Conservation (phyloP, 2,329 filamentous ascomycete species). For the Alternaria longipes region DNA sequence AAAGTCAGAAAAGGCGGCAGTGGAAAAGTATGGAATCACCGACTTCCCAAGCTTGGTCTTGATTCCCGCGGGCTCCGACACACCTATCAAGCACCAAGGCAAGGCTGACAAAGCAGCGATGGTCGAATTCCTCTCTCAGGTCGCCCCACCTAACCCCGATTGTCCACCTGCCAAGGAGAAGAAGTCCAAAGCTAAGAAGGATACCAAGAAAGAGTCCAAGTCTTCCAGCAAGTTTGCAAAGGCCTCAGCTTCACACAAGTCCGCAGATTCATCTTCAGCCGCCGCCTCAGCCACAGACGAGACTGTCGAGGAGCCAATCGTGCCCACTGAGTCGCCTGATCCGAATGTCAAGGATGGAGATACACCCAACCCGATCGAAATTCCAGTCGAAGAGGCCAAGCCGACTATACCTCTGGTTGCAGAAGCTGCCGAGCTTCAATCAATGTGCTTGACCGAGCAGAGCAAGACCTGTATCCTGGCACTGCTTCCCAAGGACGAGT, state of each 20-base stretch:
- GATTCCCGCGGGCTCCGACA: slow-evolving; percentile 74
- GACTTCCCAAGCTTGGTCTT: slow-evolving; percentile 84
- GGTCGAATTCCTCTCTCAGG: slow-evolving; percentile 82
- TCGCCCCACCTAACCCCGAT: slow-evolving; percentile 80
- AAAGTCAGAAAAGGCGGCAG: slow-evolving; percentile 76
- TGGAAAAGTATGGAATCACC: slow-evolving; percentile 77
- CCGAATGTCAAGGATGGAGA: slow-evolving; percentile 58
- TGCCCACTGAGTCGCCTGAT: slow-evolving; percentile 64
- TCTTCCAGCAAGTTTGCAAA: slow-evolving; percentile 60
- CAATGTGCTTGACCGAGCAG: slow-evolving; percentile 77
- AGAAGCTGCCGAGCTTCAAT: slow-evolving; percentile 69
- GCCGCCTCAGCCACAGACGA: slow-evolving; percentile 61
- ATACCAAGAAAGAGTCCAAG: slow-evolving; percentile 57
- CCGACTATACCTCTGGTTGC: slow-evolving; percentile 73
- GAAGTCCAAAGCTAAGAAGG: slow-evolving; percentile 54
- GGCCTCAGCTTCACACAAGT: slow-evolving; percentile 62
- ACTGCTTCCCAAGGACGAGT: slow-evolving; percentile 50
- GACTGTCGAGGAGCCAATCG: slow-evolving; percentile 57
- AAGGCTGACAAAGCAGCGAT: slow-evolving; percentile 86
- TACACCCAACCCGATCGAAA: slow-evolving; percentile 58
- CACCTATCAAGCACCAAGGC: slow-evolving; percentile 78
- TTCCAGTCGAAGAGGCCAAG: slow-evolving; percentile 62
- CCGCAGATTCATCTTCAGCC: slow-evolving; percentile 58
- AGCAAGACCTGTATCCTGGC: slow-evolving; percentile 85
- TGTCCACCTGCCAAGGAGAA: slow-evolving; percentile 64